Evolutionary conservation across 2,329 filamentous ascomycete genomes (phyloP), one percentile per base, ranked within the genome.

Genomic region (Colletotrichum liriopes): DNA sequence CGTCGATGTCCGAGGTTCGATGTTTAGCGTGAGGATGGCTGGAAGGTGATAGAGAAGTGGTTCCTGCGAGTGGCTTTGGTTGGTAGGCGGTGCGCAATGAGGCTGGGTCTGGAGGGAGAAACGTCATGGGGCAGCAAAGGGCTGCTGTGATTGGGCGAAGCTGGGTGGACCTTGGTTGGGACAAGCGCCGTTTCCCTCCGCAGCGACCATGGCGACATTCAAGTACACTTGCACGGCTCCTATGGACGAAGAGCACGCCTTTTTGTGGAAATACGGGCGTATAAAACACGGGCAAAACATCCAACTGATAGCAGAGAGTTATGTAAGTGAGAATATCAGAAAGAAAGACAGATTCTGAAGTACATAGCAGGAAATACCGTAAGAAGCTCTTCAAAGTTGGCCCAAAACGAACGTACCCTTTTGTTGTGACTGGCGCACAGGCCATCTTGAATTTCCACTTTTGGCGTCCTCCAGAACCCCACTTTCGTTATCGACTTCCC

Each of bases 111-210:
- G 43, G 64, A 64, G 63, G 35, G 59, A 68, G 73, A 71, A 74
- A 74, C 73, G 73, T 74, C 73, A 74, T 74, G 73, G 65, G 72
- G 61, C 72, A 61, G 52, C n/a, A 37, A 72, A 47, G 45, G 52
- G 16, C 32, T n/a, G 39, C 47, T 59, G 29, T 74, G 73, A 74
- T 74, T 74, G 67, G 73, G 8, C 32, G 56, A 51, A 65, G n/a
- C 65, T 45, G 47, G 56, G 61, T 71, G 70, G 60, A 56, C 52
- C 60, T 64, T 72, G 54, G 47, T 43, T 61, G 58, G 54, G 39
- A 72, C 65, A 72, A 72, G 70, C 70, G 70, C 70, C 59, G 66
- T 70, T 65, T 69, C 70, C 47, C 59, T 65, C 54, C 59, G 26
- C 69, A 69, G 59, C 58, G 70, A 32, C 59, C 70, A 72, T 72